phyloP scores from a whole-genome alignment of 2,329 filamentous ascomycete genomes.

The Sordariomycetes sp. region DNA sequence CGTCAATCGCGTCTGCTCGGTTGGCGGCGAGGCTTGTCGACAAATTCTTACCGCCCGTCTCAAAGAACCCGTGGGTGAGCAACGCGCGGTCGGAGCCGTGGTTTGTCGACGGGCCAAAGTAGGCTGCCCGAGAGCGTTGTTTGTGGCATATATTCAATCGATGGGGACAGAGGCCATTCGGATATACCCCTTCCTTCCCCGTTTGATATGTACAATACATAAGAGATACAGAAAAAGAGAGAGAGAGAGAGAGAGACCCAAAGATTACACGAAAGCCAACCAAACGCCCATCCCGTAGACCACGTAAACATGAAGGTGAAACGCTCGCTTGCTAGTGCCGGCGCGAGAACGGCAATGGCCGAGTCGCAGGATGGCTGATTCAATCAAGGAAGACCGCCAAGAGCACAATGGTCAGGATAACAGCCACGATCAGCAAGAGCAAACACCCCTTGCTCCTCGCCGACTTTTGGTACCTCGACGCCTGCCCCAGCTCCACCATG shows the following conservation, averaged over 20 bases:
- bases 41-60: slow-evolving; percentile 5
- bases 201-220: background rate
- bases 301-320: background rate
- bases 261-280: slow-evolving; percentile 6
- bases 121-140: background rate
- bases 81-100: background rate
- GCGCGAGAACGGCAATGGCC: slow-evolving; percentile 9
- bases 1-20: background rate
- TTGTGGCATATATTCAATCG: background rate
- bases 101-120: slow-evolving; percentile 1
- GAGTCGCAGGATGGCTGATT: slow-evolving; percentile 12
- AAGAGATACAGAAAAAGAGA: slow-evolving; percentile 7
- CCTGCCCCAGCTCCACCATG: slow-evolving; percentile 72
- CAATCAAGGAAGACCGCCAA: slow-evolving; percentile 72
- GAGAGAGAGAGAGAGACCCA: slow-evolving; percentile 8
- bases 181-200: background rate
- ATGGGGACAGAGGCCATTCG: background rate
- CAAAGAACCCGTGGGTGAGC: slow-evolving; percentile 2
- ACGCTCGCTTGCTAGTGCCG: slow-evolving; percentile 12
- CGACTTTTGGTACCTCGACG: slow-evolving; percentile 86
- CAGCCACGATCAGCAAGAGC: slow-evolving; percentile 71
- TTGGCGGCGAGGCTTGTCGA: background rate
- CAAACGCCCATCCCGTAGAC: background rate
- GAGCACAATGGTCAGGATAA: slow-evolving; percentile 82
- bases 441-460: slow-evolving; percentile 92